These are phyloP conservation scores for Rhizophora apiculata DNA, from an alignment of 345 rosid species.

Conservation along the genomic window DNA sequence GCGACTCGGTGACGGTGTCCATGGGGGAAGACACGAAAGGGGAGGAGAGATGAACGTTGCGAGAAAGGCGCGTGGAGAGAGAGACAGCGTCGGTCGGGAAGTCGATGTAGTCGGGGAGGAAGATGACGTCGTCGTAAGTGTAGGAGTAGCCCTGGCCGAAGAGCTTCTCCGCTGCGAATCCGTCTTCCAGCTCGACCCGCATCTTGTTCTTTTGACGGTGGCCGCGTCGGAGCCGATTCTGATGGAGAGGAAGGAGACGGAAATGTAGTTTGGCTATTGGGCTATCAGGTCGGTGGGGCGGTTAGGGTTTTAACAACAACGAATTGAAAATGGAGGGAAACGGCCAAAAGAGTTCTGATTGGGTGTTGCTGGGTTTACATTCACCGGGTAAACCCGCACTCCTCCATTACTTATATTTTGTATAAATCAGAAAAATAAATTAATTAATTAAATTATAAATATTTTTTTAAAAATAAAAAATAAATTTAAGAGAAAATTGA, in stretches of 20 bases:
- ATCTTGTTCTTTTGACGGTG: background rate
- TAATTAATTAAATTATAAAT: too few relatives aligned
- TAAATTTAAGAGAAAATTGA: too few relatives aligned
- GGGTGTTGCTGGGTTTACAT: background rate
- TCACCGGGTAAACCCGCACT: too few relatives aligned
- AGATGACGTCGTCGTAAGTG: conserved; percentile 88
- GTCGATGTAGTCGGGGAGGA: conserved; percentile 89
- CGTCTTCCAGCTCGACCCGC: conserved; percentile 47
- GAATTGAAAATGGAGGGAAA: conserved; percentile 21
- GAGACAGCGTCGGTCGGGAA: conserved; percentile 80
- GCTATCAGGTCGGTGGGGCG: too few relatives aligned
- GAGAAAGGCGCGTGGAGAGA: conserved; percentile 62
- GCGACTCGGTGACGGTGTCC: conserved; percentile 90
- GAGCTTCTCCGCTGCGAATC: conserved; percentile 55
- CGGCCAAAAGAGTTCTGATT: background rate
- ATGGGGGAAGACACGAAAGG: conserved; percentile 94
- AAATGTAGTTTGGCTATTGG: background rate
- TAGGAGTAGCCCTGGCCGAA: conserved; percentile 79
- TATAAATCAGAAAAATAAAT: too few relatives aligned
- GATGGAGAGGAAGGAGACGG: background rate
- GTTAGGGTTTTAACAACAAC: background rate
- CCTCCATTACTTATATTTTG: too few relatives aligned
- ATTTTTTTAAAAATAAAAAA: too few relatives aligned
- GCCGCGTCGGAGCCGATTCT: background rate
- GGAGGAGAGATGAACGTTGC: conserved; percentile 61